phyloP scores from a whole-genome alignment of 495 filamentous ascomycete genomes.

The Podospora pseudoanserina region DNA sequence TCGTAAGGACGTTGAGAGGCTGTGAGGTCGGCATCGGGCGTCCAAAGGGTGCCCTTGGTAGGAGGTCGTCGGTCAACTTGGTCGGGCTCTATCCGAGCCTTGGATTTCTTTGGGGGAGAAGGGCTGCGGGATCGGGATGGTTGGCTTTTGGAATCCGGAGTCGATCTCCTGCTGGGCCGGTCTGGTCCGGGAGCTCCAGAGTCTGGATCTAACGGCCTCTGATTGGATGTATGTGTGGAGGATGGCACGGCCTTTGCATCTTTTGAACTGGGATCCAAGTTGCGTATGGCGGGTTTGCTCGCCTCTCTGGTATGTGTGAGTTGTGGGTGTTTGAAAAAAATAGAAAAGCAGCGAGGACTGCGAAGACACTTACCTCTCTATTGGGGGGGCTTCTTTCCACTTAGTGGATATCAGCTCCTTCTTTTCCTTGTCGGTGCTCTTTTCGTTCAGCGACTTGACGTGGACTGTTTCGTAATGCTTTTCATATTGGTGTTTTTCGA shows the following conservation, averaged over 20 bases:
- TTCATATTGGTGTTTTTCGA: neutral
- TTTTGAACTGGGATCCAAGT: neutral
- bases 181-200: neutral
- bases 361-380: constrained; percentile 13
- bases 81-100: constrained; percentile 32
- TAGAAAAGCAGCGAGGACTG: neutral
- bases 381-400: constrained; percentile 8
- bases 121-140: constrained; percentile 18
- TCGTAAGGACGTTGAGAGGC: constrained; percentile 22
- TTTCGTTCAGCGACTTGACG: neutral
- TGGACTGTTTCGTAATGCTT: neutral
- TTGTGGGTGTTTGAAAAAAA: neutral
- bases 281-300: neutral
- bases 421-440: constrained; percentile 15
- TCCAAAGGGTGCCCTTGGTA: constrained; percentile 36
- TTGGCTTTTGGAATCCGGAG: constrained; percentile 20
- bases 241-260: neutral
- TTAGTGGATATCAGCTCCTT: constrained; percentile 4
- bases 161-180: constrained; percentile 13
- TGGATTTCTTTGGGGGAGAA: constrained; percentile 24
- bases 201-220: constrained; percentile 13
- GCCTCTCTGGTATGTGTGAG: constrained; percentile 5
- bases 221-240: neutral
- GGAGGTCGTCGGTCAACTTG: constrained; percentile 28
- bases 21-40: constrained; percentile 28